Base-by-base conservation (phyloP, 495 filamentous ascomycete genomes). In the Rostrohypoxylon terebratum region DNA sequence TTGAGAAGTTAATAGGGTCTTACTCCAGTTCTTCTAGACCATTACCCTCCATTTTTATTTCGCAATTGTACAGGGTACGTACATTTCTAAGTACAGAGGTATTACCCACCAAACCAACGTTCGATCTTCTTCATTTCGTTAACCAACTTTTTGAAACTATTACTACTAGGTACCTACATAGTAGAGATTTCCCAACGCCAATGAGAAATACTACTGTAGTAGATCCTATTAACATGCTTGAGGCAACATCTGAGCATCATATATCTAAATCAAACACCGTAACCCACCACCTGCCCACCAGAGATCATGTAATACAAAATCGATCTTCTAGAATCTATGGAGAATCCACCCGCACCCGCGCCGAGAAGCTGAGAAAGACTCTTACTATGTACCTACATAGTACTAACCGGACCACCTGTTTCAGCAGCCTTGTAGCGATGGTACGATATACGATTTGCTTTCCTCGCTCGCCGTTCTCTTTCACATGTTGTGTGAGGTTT, bases 11-110 rank as follows among this genome's bases (percentile, higher is more conserved):
- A n/a, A n/a, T n/a, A 65, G 50, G 25, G 23, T 61, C 34, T 67
- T 72, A 64, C n/a, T n/a, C n/a, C n/a, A 61, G 60, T 64, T 20
- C 54, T 72, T 72, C 70, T 65, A 68, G 70, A 65, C 33, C 60
- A 42, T 54, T 51, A n/a, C 9, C 34, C 34, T 20, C 58, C 59
- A 51, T 21, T 69, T 65, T 66, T 57, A 51, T 59, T 36, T 62
- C 64, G 34, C 59, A 21, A 69, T 65, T 51, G 40, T 61, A 60
- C 47, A 58, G 16, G 38, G 55, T 66, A 47, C 21, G 16, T 48
- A 42, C 55, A 51, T 25, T n/a, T n/a, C n/a, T n/a, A 61, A 25
- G 34, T 28, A 28, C 28, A 28, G 28, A 28, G 38, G 38, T 44
- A 50, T 36, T 44, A 51, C 45, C 51, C 13, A 51, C 66, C n/a